These are phyloP conservation scores for Mercurialis annua DNA, from an alignment of 345 rosid genomes.

Conservation along the genomic window DNA sequence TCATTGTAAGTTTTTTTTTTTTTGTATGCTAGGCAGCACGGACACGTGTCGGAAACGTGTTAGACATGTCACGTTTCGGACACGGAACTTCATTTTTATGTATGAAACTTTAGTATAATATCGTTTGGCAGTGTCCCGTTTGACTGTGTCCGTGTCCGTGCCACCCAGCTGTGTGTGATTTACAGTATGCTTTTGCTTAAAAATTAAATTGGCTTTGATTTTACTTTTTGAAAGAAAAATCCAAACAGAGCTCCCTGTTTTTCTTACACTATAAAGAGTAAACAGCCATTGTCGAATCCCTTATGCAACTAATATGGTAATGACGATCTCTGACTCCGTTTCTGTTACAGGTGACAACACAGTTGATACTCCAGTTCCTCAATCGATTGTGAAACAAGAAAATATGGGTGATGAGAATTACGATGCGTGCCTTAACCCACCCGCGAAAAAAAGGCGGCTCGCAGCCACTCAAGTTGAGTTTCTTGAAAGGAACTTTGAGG, in stretches of 20 bases:
- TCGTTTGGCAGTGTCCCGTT: too few species aligned
- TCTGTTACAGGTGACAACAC: slow-evolving; percentile 19
- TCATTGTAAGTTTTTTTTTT: slow-evolving; percentile 28
- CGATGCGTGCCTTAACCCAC: slow-evolving; percentile 26
- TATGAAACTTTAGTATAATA: too few species aligned
- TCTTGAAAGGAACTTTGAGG: slow-evolving; percentile 66
- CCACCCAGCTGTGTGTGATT: too few species aligned
- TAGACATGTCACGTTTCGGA: too few species aligned
- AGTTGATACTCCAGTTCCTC: slow-evolving; percentile 20
- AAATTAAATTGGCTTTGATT: not conserved
- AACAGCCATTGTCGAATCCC: not conserved
- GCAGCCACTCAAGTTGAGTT: slow-evolving; percentile 49
- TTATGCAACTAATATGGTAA: not conserved
- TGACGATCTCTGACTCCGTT: not conserved
- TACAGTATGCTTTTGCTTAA: slow-evolving; percentile 5
- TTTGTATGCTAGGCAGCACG: too few species aligned
- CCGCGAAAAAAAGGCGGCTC: slow-evolving; percentile 62
- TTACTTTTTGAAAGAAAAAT: not conserved
- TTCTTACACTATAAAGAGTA: not conserved
- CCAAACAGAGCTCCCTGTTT: not conserved
- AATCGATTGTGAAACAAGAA: slow-evolving; percentile 37
- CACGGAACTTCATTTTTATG: too few species aligned
- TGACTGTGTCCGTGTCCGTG: too few species aligned
- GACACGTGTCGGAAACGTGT: too few species aligned
- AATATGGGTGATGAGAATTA: slow-evolving; percentile 33